Base-by-base conservation (phyloP, 805 yeast species). In the Yamadazyma sp. region DNA sequence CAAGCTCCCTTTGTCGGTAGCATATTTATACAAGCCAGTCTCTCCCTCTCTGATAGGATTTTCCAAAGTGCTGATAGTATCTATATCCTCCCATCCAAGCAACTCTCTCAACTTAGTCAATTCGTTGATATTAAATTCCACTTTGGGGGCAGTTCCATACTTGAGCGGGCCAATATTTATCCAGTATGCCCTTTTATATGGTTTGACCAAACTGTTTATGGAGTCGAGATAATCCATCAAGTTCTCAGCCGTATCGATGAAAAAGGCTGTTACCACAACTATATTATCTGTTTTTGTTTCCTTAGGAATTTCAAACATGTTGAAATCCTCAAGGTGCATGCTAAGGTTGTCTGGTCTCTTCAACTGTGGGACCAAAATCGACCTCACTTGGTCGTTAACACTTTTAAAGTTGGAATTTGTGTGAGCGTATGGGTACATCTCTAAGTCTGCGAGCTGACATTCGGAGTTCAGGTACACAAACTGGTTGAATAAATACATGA, bases 211-310 rank as follows among this genome's bases (percentile, higher is more conserved):
- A 14, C 35, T 26, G 12, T 74, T 73, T 24, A 91, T 79, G 1
- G 82, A 61, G 37, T 82, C 83, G 38, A 91, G 59, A 57, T 90
- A 90, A 27, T 78, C 82, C 45, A 91, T 68, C 33, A 87, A 55
- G 52, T 90, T 86, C 50, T 87, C 95, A 0, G 97, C 97, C 0
- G 98, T 91, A 59, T 91, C 98, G 18, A 91, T 69, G 61, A 91
- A 90, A 54, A 84, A 91, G 4, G 82, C 83, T 0, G 85, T 72
- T 3, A 81, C 75, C 1, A 84, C 67, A 4, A 82, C 72, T 14
- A 83, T 61, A 39, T 71, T 71, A 2, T 74, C 71, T 29, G 65
- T 63, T 3, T 37, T 9, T 3, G 50, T 40, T 0, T 52, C 49
- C 3, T 58, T 47, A 1, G 58, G 53, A 4, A 69, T 37, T 1